Base-by-base conservation (phyloP, 257 asterid species). In the Eucommia ulmoides region DNA sequence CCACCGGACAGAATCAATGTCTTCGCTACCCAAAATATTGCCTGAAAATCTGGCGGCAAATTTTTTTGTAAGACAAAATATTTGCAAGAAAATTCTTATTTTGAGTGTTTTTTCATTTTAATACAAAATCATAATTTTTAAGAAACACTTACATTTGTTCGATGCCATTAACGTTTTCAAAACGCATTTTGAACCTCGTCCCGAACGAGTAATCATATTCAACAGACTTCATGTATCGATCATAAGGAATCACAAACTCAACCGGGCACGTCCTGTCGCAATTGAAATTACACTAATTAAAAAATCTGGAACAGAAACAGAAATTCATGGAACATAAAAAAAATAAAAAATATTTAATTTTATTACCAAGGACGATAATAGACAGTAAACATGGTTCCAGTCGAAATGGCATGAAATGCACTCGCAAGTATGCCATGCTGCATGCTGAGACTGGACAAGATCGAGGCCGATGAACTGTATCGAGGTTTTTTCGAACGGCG, bases 401-500 rank as follows among this genome's bases (percentile, higher is more conserved):
- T 25, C 10, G 46, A 24, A 29, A 56, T 21, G 1, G 61, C 61
- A 46, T 56, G 48, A 49, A 45, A 56, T 48, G 54, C 61, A 22
- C 47, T 50, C 20, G 53, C 25, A 12, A 56, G 46, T 18, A 56
- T 22, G 24, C 61, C 61, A 22, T 46, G 61, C 47, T 56, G 46
- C 44, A 56, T 46, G 47, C 45, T 24, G 15, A 45, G 53, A 19
- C 53, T 56, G 1, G 53, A 56, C 33, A 56, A 15, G 19, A 56
- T 9, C 25, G 61, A 20, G 3, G 47, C n/a, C n/a, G 61, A 47
- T 45, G 19, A 23, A 42, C 10, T 42, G 53, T 29, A 19, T 46
- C 20, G 47, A 0, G 20, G 61, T 18, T 26, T 46, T 18, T 8
- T 47, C 26, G 48, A 53, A 56, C 47, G 54, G 22, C 46, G 53